Evolutionary conservation across 2,329 filamentous ascomycete species (phyloP).

Genomic region (Dactylonectria macrodidyma): DNA sequence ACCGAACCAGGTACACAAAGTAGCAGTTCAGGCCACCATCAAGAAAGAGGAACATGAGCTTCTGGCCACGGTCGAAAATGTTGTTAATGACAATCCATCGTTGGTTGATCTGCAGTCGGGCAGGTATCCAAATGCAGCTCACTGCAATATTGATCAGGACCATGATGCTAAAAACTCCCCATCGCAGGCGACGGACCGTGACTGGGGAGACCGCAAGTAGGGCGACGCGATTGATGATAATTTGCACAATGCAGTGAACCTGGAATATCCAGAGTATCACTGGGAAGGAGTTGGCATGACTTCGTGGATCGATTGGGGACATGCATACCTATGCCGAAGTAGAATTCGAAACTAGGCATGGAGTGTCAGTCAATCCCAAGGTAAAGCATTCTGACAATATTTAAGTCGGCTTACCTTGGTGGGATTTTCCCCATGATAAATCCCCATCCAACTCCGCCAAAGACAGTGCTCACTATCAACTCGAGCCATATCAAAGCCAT

Average conservation of each 20-base stretch:
- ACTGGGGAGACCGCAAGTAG: constrained; percentile 59
- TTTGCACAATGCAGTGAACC: constrained; percentile 62
- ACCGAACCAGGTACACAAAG: constrained; percentile 61
- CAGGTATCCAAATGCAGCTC: constrained; percentile 66
- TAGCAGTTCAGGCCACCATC: constrained; percentile 63
- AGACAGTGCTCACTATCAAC: constrained; percentile 51
- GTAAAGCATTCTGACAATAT: background rate
- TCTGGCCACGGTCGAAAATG: constrained; percentile 66
- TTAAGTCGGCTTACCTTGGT: constrained; percentile 36
- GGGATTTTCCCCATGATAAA: constrained; percentile 52
- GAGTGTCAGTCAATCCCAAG: constrained; percentile 18
- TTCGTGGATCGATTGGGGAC: background rate
- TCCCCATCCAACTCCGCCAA: constrained; percentile 55
- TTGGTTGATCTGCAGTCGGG: constrained; percentile 57
- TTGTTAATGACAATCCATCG: constrained; percentile 60
- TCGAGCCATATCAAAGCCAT: constrained; percentile 59
- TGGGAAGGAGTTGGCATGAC: constrained; percentile 28
- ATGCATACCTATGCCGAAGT: constrained; percentile 41
- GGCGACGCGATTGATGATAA: constrained; percentile 66
- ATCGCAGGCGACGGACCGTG: constrained; percentile 58
- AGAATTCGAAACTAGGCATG: constrained; percentile 49
- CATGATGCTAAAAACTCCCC: constrained; percentile 58
- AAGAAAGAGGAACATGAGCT: constrained; percentile 61
- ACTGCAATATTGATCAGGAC: constrained; percentile 64
- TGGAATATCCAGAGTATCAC: constrained; percentile 55